Conservation (phyloP, 129 eudicot genomes). For the Smallanthus sonchifolius region DNA sequence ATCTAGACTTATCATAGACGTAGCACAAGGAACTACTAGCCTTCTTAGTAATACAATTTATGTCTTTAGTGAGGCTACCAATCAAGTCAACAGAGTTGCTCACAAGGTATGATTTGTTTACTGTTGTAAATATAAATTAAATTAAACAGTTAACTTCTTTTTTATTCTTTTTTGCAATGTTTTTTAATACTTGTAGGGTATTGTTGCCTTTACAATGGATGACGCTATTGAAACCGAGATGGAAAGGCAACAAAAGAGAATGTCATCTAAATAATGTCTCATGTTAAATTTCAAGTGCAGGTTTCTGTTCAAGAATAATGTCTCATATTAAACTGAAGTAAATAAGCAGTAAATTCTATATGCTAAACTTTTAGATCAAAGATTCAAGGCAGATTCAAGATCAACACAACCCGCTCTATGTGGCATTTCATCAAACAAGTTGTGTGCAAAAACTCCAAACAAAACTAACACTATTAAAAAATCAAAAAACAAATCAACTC, state of each 20-base stretch:
- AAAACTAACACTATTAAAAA: too few relatives aligned
- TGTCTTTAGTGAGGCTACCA: slow-evolving; percentile 95
- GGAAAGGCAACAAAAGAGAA: slow-evolving; percentile 72
- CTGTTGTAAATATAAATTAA: neutral
- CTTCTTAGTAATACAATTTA: slow-evolving; percentile 93
- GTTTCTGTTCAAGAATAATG: too few relatives aligned
- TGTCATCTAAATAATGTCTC: too few relatives aligned
- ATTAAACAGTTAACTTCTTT: neutral
- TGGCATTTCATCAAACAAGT: too few relatives aligned
- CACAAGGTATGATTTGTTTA: slow-evolving; percentile 60
- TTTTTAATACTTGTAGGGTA: slow-evolving; percentile 49
- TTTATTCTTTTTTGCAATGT: slow-evolving; percentile 3
- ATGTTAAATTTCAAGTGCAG: too few relatives aligned
- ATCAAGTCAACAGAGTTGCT: slow-evolving; percentile 92
- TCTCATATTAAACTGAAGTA: too few relatives aligned
- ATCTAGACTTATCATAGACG: slow-evolving; percentile 71
- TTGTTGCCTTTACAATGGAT: slow-evolving; percentile 87
- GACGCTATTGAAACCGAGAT: slow-evolving; percentile 48
- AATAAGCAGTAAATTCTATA: too few relatives aligned
- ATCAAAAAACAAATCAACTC: too few relatives aligned
- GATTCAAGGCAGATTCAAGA: too few relatives aligned
- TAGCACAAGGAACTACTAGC: slow-evolving; percentile 93
- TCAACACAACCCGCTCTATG: too few relatives aligned
- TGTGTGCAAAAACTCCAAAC: too few relatives aligned
- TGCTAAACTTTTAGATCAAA: too few relatives aligned